phyloP scores from a whole-genome alignment of 441 rosid genomes.

The Mallotus repandus region DNA sequence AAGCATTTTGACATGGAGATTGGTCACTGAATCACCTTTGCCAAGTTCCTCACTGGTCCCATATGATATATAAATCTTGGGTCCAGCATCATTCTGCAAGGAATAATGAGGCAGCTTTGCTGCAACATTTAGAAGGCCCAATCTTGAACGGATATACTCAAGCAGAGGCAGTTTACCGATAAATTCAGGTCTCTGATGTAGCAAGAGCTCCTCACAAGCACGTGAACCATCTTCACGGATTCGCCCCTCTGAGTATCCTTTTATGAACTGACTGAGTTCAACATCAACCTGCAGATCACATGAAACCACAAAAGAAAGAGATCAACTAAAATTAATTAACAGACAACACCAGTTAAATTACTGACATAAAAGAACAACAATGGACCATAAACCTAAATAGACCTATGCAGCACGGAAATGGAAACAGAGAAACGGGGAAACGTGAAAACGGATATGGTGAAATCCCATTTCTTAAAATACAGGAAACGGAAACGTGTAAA shows the following conservation, averaged over 20 bases:
- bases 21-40: conserved; percentile 56
- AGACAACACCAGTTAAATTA: conserved; percentile 8
- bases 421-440: too few species aligned
- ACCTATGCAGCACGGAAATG: too few species aligned
- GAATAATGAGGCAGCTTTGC: conserved; percentile 96
- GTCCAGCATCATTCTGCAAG: conserved; percentile 90
- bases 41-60: conserved; percentile 62
- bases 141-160: conserved; percentile 86
- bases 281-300: conserved; percentile 63
- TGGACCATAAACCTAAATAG: conserved; percentile 17
- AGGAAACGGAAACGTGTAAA: too few species aligned
- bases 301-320: conserved; percentile 14
- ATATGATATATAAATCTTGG: conserved; percentile 78
- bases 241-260: conserved; percentile 70
- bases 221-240: conserved; percentile 48
- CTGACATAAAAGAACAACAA: conserved; percentile 17
- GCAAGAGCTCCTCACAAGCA: conserved; percentile 86
- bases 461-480: too few species aligned
- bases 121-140: conserved; percentile 94
- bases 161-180: conserved; percentile 81
- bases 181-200: conserved; percentile 85
- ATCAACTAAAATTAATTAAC: conserved; percentile 10
- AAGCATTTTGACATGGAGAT: conserved; percentile 75
- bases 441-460: too few species aligned
- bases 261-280: conserved; percentile 61